A percentile compares a stretch with the other conserved stretches of the same genome.
Conservation (phyloP, 768 basidiomycete genomes). For the Porphyrellus cyaneotinctus region DNA sequence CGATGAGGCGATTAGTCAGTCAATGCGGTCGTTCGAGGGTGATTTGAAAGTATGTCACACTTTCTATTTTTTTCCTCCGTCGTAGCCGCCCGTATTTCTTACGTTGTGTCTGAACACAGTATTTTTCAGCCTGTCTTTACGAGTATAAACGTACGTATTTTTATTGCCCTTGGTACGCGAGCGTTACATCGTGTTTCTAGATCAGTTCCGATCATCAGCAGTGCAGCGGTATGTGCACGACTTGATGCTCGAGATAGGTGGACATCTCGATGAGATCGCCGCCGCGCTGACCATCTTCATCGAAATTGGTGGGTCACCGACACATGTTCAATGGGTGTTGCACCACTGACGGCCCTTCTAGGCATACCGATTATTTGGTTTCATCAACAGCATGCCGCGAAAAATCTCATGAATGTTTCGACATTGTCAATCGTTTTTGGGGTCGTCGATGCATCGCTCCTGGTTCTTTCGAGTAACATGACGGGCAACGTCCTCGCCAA, state of each 20-base stretch:
- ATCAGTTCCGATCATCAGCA: slow-evolving; percentile 46
- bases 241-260: slow-evolving; percentile 43
- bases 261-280: slow-evolving; percentile 48
- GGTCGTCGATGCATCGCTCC: slow-evolving; percentile 45
- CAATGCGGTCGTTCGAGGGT: slow-evolving; percentile 43
- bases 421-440: slow-evolving; percentile 54
- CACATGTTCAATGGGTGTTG: neutral
- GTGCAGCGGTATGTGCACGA: slow-evolving; percentile 53
- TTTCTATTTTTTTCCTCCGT: neutral
- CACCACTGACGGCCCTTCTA: slow-evolving; percentile 12
- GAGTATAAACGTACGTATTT: slow-evolving; percentile 40
- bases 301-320: slow-evolving; percentile 40
- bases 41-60: slow-evolving; percentile 39
- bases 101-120: slow-evolving; percentile 27
- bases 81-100: neutral
- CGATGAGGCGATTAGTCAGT: slow-evolving; percentile 46
- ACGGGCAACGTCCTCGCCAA: slow-evolving; percentile 32
- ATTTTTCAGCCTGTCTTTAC: slow-evolving; percentile 46
- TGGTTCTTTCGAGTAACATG: slow-evolving; percentile 39
- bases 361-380: slow-evolving; percentile 51
- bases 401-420: slow-evolving; percentile 47
- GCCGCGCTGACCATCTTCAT: slow-evolving; percentile 46
- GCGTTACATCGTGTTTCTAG: slow-evolving; percentile 23
- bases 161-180: neutral
- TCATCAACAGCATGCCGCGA: slow-evolving; percentile 46